Evolutionary conservation across 257 asterid species (phyloP).

Genomic region (Salvia hispanica): DNA sequence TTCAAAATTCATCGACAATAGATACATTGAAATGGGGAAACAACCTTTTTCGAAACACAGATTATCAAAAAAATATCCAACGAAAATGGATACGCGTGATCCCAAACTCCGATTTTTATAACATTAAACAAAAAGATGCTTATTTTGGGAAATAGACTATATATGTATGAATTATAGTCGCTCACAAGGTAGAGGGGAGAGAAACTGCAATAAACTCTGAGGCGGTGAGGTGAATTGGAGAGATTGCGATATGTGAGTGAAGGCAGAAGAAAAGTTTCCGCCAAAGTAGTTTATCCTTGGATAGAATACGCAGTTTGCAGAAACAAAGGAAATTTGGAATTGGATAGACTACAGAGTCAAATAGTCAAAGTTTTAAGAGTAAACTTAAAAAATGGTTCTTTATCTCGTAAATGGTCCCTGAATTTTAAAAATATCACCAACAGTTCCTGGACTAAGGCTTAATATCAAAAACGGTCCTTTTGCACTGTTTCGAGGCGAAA

Average conservation of each 20-base stretch:
- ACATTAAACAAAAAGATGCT: neutral
- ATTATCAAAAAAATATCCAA: conserved; percentile 1
- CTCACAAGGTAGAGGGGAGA: no score
- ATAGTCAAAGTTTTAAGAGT: conserved; percentile 34
- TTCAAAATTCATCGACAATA: conserved; percentile 8
- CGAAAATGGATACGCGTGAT: neutral
- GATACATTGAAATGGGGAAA: conserved; percentile 11
- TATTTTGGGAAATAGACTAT: neutral
- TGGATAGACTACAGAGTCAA: conserved; percentile 35
- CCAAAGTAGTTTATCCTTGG: neutral
- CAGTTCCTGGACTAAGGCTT: no score
- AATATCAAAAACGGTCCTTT: no score
- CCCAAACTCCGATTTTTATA: neutral
- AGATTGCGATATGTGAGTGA: conserved; percentile 1
- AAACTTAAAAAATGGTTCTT: no score
- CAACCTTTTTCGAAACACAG: conserved; percentile 12
- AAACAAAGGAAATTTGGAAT: conserved; percentile 26
- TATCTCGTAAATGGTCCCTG: no score
- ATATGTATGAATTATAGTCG: neutral
- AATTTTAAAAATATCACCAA: no score
- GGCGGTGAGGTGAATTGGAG: conserved; percentile 23
- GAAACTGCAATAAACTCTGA: conserved; percentile 21
- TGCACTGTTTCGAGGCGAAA: no score
- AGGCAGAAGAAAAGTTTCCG: no score
- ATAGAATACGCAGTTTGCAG: conserved; percentile 32